Conservation (phyloP, 257 asterid genomes). For the Plantago elongata region DNA sequence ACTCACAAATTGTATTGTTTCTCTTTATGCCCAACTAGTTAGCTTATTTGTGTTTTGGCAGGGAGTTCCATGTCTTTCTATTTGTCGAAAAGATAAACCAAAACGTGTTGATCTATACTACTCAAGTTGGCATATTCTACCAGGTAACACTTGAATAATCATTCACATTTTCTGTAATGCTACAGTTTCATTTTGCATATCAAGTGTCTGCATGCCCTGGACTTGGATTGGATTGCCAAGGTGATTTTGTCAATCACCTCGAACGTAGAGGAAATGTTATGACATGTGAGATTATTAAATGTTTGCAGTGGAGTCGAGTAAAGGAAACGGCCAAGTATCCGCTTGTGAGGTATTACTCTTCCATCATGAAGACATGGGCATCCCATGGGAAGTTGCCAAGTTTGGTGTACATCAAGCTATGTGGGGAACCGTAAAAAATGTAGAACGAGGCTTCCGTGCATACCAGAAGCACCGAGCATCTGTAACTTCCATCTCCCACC, state of each 20-base stretch:
- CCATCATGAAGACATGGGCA: conserved; percentile 73
- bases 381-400: conserved; percentile 67
- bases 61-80: conserved; percentile 67
- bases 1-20: not conserved
- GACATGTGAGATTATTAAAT: not conserved
- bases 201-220: too few relatives aligned
- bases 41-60: conserved; percentile 12
- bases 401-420: conserved; percentile 57
- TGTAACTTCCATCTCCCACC: conserved; percentile 30
- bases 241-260: too few relatives aligned
- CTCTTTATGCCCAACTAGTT: not conserved
- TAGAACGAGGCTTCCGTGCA: conserved; percentile 51
- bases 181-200: too few relatives aligned
- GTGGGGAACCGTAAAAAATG: conserved; percentile 70
- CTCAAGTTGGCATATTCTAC: conserved; percentile 92
- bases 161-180: too few relatives aligned
- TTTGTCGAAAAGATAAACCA: conserved; percentile 67
- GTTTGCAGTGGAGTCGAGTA: conserved; percentile 40
- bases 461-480: conserved; percentile 47
- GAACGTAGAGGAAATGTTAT: too few relatives aligned
- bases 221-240: not conserved
- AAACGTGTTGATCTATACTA: conserved; percentile 82
- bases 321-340: conserved; percentile 33
- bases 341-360: conserved; percentile 59
- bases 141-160: conserved; percentile 39